Evolutionary conservation across 495 filamentous ascomycete genomes (phyloP), one percentile per base, ranked within the genome.

Genomic region (Parathielavia appendiculata): DNA sequence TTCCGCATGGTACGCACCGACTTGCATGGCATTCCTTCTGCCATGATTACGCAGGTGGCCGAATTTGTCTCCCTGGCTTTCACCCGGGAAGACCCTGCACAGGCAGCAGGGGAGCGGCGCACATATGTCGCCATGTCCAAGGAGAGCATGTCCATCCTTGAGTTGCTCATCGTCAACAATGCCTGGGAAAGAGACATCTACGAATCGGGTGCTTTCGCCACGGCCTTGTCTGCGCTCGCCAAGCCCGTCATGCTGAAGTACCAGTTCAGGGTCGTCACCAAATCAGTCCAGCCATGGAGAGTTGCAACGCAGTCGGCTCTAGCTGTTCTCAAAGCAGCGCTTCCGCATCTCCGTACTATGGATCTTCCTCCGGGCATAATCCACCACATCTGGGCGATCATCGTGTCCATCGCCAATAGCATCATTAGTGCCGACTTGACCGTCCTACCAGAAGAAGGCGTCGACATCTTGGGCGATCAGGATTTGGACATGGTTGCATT

Each of bases 111-210:
- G 2, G 70, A 72, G 56, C 81, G 77, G 59, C 85, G 87, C 3
- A 91, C 89, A 1, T 97, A 88, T 66, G 83, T 98, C 49, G 91
- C 93, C 17, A 81, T 97, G 65, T 91, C 91, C 0, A 90, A 86
- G 66, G 79, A 83, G 20, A 79, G 85, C 46, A 93, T 95, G 74
- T 75, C 79, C 16, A 77, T 91, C 36, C 69, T 92, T 0, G 78
- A 86, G 63, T 76, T 73, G 50, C 79, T 92, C 30, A 73, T 91
- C 19, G 66, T 83, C 19, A 73, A 80, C 17, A 83, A 90, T 55
- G 83, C 84, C 5, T 73, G 77, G 11, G 84, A 86, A 44, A 62
- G 69, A 32, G 82, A 89, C 47, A 81, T 92, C 4, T 90, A 91
- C 63, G 72, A 69, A 6, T 83, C 82, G 35, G 82, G 79, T 8